phyloP scores from a whole-genome alignment of 2,329 filamentous ascomycete genomes.

The Pseudogymnoascus sp. region DNA sequence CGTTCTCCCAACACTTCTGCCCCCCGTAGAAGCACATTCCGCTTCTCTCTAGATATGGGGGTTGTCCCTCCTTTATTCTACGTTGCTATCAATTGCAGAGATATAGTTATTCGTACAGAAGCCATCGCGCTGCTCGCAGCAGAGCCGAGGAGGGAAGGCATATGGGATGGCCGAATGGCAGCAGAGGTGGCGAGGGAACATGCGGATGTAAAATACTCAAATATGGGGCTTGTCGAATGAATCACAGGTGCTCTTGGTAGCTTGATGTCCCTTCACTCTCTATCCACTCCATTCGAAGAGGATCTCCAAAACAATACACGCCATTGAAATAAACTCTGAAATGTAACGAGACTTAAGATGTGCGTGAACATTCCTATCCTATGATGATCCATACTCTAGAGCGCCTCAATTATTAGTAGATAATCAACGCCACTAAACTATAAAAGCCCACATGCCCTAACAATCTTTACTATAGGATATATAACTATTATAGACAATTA shows the following conservation, averaged over 20 bases:
- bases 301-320: too few species aligned
- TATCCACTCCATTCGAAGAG: too few species aligned
- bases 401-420: too few species aligned
- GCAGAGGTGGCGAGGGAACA: constrained; percentile 18
- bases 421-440: too few species aligned
- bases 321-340: too few species aligned
- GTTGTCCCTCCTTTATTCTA: constrained; percentile 59
- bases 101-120: constrained; percentile 47
- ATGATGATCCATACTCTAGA: too few species aligned
- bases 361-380: too few species aligned
- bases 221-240: not conserved
- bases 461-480: too few species aligned
- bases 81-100: constrained; percentile 59
- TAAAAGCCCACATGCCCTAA: too few species aligned
- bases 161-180: constrained; percentile 49
- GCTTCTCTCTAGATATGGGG: constrained; percentile 56
- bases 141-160: constrained; percentile 56
- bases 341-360: too few species aligned
- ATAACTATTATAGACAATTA: too few species aligned
- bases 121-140: constrained; percentile 53
- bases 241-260: not conserved
- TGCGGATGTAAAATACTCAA: not conserved
- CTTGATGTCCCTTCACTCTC: too few species aligned
- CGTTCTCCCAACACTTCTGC: not conserved
- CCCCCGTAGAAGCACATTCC: not conserved